Evolutionary conservation across 1,284 basidiomycete genomes (phyloP), one percentile per base, ranked within the genome.

Genomic region (Baeospora myosura): DNA sequence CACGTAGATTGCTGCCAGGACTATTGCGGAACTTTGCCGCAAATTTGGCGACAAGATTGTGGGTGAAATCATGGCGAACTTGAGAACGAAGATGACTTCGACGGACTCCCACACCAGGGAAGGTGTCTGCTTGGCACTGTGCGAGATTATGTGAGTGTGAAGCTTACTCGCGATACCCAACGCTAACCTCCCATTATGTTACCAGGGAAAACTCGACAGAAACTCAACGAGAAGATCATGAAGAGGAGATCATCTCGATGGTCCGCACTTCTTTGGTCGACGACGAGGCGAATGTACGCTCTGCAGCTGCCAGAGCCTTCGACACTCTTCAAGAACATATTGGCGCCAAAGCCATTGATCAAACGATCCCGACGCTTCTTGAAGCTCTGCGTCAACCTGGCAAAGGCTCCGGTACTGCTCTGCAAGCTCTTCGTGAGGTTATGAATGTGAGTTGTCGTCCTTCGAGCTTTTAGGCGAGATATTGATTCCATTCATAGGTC

Each of bases 41-140:
- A 98, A 98, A 66, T 94, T 96, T 52, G 95, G 96, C 33, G 96
- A 98, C 60, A 84, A 86, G 47, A 84, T 97, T 45, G 60, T 98
- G 40, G 82, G 79, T 29, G 93, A 95, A 54, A 81, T 93, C 39
- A 73, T 96, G 50, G 71, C 80, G 2, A 82, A 91, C 42, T 65
- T 97, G 47, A 83, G 84, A 36, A 61, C 67, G 11, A 87, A 82
- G 49, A 75, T 83, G 7, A 65, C 68, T 1, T 91, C 90, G 0
- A 68, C 75, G 3, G 86, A 92, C 59, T 60, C 82, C 8, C 74
- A 78, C 43, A 88, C 84, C 24, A 74, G 93, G 47, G 85, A 92
- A 58, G 94, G 95, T 44, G 91, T 92, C 29, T 96, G 91, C 59
- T 65, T 93, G 45, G 84, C 85, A 10, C 67, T 98, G 46, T 84